Base-by-base conservation (phyloP, 2,329 filamentous ascomycete species). In the Exophiala spinifera region DNA sequence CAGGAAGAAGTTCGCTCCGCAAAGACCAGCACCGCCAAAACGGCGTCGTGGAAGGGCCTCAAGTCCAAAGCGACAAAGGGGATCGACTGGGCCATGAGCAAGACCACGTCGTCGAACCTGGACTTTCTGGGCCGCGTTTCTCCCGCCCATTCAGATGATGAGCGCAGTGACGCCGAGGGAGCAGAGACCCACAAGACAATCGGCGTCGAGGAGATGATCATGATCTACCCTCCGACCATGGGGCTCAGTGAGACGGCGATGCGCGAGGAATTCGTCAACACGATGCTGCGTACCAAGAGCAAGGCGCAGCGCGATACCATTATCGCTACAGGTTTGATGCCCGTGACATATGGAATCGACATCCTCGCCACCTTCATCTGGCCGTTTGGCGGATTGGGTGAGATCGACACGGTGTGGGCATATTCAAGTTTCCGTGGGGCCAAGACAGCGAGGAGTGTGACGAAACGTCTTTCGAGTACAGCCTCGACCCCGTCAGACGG, bases 1-100 rank as follows among this genome's bases (percentile, higher is more conserved):
- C 70, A 75, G 61, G 69, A 74, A 51, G 73, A 76, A 60, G 71
- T 76, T 10, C 70, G 73, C 4, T 66, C 67, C 34, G 74, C 74
- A 2, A 75, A 75, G 51, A 67, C 70, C 15, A 69, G 63, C 55
- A 67, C 70, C 21, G 71, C 69, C n/a, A 72, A 74, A 40, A 69
- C 65, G 1, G 66, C 67, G 4, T 70, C 67, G 34, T 76, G 72
- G 72, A 70, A 73, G 51, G 73, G 73, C 11, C 63, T 75, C 51
- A 75, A 75, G 49, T 69, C 71, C 47, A 69, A 67, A 49, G 70
- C 69, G 4, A 74, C 72, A 1, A 68, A 65, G 34, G 69, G 72
- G 13, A 72, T 75, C 21, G 66, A 68, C 28, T 72, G 67, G 63
- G 73, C 72, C 11, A 73, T 76, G 51, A 59, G 63, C 39, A 66